Base-by-base conservation (phyloP, 176 grass and related monocot genomes). In the Phyllostachys edulis region DNA sequence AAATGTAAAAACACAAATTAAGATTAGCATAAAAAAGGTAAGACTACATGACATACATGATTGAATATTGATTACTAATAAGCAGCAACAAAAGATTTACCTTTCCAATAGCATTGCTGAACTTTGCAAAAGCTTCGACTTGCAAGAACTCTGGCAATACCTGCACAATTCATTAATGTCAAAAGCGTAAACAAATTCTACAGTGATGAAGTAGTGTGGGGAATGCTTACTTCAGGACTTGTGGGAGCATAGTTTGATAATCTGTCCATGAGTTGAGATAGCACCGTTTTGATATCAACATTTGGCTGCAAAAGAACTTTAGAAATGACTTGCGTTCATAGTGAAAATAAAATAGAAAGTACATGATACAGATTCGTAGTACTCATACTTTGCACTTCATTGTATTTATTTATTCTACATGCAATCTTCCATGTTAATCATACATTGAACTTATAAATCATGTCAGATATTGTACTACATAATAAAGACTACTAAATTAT, bases 81-180 rank as follows among this genome's bases (percentile, higher is more conserved):
- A 63, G 38, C 13, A 47, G 45, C 24, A 80, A 55, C 38, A 69
- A 47, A 73, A 65, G 39, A 74, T 71, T 62, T 87, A 96, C 96
- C 91, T 98, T 95, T 89, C 93, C 96, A 85, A 98, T 95, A 50
- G 93, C 96, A 85, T 84, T 96, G 81, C 96, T 96, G 75, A 96
- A 90, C 76, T 98, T 98, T 29, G 89, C 83, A 95, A 96, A 98
- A 82, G 96, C 91, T 98, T 98, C 96, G 37, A 98, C 96, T 98
- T 98, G 93, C 75, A 96, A 89, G 66, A 99, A 94, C 71, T 99
- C 96, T 80, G 93, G 93, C 39, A 99, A 87, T 73, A 99, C 88
- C 93, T 99, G 88, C 89, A 94, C 27, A 77, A 77, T 69, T 80
- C 44, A 87, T 89, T 72, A 82, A 91, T 86, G 79, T 91, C 82